Base-by-base conservation (phyloP, 768 basidiomycete species). In the Tulasnella calospora region DNA sequence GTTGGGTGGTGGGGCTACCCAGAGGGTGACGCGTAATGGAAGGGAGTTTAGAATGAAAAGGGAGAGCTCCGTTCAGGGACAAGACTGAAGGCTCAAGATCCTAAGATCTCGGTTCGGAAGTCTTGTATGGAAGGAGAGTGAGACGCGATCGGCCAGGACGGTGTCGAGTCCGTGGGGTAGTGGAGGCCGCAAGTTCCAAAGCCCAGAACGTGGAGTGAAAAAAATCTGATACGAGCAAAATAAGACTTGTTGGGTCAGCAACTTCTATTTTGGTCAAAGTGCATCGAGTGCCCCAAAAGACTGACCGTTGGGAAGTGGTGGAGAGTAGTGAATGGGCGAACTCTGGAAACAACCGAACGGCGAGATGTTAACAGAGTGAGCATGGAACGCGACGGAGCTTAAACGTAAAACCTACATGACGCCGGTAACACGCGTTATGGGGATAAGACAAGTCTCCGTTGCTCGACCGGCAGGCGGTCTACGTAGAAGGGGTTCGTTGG, bases 191-290 rank as follows among this genome's bases (percentile, higher is more conserved):
- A 76, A 76, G 55, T 76, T 35, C 36, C 15, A 72, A 61, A 76
- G 75, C 57, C 75, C 75, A 76, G 75, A 76, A 55, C 55, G 75
- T 76, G 75, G 75, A 57, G 75, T 76, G n/a, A 55, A 75, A 75
- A 51, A 47, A 73, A 47, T 73, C 40, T 73, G 71, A 73, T 73
- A 41, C 71, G 71, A 73, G 19, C 70, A 73, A 67, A 67, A 35
- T 67, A 35, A 67, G 33, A 27, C 27, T 67, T 67, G 27, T 67
- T 35, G 61, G 61, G 61, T 67, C 61, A 67, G 61, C 7, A 67
- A 23, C 61, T 67, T 9, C 61, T 30, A 27, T 27, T 67, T 67
- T 67, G 30, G 61, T 40, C 36, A 9, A 40, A 72, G 71, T 72
- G 71, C 38, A 72, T 36, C 36, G 38, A 46, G 71, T 72, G 40